phyloP scores from a whole-genome alignment of 2,329 filamentous ascomycete species.

The Trichoderma harzianum region DNA sequence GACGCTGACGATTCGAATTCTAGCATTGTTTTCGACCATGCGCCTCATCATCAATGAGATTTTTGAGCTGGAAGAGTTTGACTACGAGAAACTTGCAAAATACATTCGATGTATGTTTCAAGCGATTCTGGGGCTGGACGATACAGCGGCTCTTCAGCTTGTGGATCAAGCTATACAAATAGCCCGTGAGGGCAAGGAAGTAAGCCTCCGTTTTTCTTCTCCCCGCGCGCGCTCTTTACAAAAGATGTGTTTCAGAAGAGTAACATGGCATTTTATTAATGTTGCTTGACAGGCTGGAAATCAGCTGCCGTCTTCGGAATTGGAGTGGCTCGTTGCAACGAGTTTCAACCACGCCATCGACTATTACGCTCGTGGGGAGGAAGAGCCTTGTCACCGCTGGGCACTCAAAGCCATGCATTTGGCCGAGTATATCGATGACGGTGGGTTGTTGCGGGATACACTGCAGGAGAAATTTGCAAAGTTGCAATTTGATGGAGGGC shows the following conservation, averaged over 20 bases:
- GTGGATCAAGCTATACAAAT: conserved; percentile 60
- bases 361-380: conserved; percentile 54
- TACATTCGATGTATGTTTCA: conserved; percentile 79
- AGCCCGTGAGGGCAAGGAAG: conserved; percentile 48
- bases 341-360: conserved; percentile 71
- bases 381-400: conserved; percentile 57
- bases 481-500: conserved; percentile 29
- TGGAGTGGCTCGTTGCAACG: conserved; percentile 72
- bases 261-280: conserved; percentile 15
- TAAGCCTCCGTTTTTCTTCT: conserved; percentile 25
- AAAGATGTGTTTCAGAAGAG: too few species aligned
- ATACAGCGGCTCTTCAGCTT: conserved; percentile 55
- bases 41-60: conserved; percentile 69
- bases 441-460: conserved; percentile 41
- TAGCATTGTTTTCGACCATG: conserved; percentile 53
- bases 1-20: neutral
- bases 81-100: conserved; percentile 61
- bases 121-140: conserved; percentile 56
- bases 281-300: conserved; percentile 33
- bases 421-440: conserved; percentile 57
- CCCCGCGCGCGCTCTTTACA: neutral
- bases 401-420: conserved; percentile 59
- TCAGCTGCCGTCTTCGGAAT: conserved; percentile 61
- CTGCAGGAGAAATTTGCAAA: conserved; percentile 45
- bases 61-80: conserved; percentile 54